phyloP scores from a whole-genome alignment of 441 rosid genomes.

The Euphorbia celastroides region DNA sequence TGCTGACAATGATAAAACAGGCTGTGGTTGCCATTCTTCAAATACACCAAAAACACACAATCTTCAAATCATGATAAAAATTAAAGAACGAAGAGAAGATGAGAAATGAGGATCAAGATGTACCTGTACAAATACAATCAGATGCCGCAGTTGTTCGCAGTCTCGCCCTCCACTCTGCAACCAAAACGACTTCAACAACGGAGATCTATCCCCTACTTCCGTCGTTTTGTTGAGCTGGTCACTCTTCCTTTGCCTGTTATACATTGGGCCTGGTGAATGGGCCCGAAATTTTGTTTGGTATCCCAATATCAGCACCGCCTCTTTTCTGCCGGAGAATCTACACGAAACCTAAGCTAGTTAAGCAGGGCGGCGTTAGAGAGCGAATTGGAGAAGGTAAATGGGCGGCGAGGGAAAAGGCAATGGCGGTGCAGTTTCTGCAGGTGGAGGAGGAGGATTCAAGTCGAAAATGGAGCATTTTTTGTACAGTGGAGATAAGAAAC shows the following conservation, averaged over 20 bases:
- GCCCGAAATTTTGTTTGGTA: constrained; percentile 2
- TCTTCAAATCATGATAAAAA: neutral
- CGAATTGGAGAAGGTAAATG: constrained; percentile 19
- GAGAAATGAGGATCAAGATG: neutral
- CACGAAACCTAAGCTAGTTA: neutral
- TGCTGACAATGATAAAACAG: constrained; percentile 83
- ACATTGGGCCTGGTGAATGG: neutral
- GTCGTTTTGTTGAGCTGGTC: neutral
- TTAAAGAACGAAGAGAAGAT: neutral
- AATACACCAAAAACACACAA: neutral
- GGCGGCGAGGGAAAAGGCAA: constrained; percentile 33
- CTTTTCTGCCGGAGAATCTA: neutral
- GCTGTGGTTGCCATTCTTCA: constrained; percentile 73
- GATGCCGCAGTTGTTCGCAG: constrained; percentile 2
- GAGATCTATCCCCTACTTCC: neutral
- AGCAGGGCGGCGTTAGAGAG: neutral
- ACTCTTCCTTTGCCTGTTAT: neutral
- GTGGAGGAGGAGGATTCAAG: constrained; percentile 36
- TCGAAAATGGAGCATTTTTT: constrained; percentile 46
- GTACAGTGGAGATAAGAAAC: constrained; percentile 85
- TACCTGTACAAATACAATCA: neutral
- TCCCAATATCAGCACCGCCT: neutral
- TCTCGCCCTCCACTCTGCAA: constrained; percentile 4
- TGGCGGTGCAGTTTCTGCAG: constrained; percentile 11
- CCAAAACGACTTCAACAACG: neutral